Evolutionary conservation across 2,329 filamentous ascomycete species (phyloP), one percentile per base, ranked within the genome.

Genomic region (Pyricularia sp.): DNA sequence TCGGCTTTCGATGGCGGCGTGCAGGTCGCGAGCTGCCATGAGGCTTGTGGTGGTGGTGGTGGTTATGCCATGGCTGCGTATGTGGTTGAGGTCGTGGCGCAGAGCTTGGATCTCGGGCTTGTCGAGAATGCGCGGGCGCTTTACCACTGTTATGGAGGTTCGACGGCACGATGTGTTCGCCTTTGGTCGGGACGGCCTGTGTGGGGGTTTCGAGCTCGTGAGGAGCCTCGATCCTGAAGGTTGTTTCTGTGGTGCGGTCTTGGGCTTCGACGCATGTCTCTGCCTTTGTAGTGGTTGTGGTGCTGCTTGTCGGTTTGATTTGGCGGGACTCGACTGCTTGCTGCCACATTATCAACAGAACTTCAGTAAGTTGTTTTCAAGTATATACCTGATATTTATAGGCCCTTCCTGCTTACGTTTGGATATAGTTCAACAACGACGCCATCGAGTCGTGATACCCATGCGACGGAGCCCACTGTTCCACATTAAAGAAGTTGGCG

Each of bases 1-100:
- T 31, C 61, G 66, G 53, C 63, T 62, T 26, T 71, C 70, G 40
- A 72, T 71, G 64, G 70, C 70, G 19, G 68, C 65, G 63, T 72
- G 70, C 24, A 72, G 62, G 59, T 69, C 66, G 22, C 68, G 66
- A 4, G 65, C 68, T 9, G 66, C 62, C 28, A 64, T 64, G n/a
- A 61, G 65, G 63, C 57, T 67, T 49, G 6, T 67, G 49, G 65
- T 68, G 24, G 64, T 66, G 65, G 35, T 65, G 31, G 35, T 60
- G 61, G 19, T 28, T 49, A 4, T 35, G 10, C 22, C 30, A 1
- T 22, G 19, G 22, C 28, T 26, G 44, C 49, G 26, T 26, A 24
- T 3, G 22, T 35, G 30, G 33, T 62, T 35, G n/a, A 62, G 49
- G 22, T 65, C 44, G 40, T 28, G 26, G 31, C 61, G 53, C 12